phyloP scores from a whole-genome alignment of 2,329 filamentous ascomycete genomes.

The Fusarium proliferatum region DNA sequence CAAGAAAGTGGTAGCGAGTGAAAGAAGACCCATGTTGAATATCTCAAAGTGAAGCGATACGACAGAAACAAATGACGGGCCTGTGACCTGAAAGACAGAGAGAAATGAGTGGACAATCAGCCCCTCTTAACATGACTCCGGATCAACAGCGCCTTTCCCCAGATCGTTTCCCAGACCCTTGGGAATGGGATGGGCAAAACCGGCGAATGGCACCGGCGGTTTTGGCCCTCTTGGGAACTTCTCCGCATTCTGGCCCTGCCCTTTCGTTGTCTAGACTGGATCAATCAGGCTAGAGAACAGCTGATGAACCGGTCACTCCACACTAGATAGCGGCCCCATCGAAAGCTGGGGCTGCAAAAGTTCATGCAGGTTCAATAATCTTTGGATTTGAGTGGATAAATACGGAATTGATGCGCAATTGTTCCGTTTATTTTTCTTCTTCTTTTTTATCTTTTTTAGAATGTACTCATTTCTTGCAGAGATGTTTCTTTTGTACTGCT shows the following conservation, averaged over 20 bases:
- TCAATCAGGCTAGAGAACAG: background rate
- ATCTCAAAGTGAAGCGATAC: background rate
- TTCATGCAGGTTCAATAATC: background rate
- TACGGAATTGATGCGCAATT: background rate
- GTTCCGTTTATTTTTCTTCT: background rate
- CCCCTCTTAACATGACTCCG: conserved; percentile 12
- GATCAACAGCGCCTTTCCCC: background rate
- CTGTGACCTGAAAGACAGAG: background rate
- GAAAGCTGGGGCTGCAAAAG: background rate
- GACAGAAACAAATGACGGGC: background rate
- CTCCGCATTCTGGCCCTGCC: conserved; percentile 6
- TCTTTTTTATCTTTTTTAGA: too few species aligned
- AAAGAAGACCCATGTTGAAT: conserved; percentile 10
- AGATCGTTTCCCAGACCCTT: background rate
- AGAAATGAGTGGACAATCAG: background rate
- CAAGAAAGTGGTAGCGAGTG: conserved; percentile 15
- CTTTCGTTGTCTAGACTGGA: background rate
- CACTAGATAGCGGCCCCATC: conserved; percentile 2
- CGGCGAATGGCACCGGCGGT: conserved; percentile 13
- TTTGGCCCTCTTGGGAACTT: conserved; percentile 1
- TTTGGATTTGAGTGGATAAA: background rate
- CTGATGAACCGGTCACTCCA: conserved; percentile 8
- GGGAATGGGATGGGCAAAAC: conserved; percentile 7
- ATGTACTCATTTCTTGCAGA: background rate
- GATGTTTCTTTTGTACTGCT: background rate